phyloP scores from a whole-genome alignment of 2,329 filamentous ascomycete species.

The Ambrosiella beaveri region DNA sequence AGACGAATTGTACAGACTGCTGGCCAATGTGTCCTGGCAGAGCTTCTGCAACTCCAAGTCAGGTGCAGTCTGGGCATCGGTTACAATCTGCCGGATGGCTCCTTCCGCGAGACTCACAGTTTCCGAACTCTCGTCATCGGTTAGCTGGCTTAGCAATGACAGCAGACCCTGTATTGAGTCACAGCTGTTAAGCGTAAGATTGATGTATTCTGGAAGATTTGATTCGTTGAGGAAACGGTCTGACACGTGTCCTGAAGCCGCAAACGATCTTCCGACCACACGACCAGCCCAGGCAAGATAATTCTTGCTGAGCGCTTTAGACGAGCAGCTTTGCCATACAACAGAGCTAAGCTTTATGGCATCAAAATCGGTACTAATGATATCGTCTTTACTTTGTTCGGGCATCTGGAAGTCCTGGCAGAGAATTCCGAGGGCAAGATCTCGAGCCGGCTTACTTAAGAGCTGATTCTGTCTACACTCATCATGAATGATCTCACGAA shows the following conservation, averaged over 20 bases:
- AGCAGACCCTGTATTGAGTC: conserved; percentile 48
- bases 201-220: conserved; percentile 32
- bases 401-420: conserved; percentile 55
- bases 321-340: conserved; percentile 60
- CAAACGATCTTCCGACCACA: conserved; percentile 69
- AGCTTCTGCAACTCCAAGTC: conserved; percentile 32
- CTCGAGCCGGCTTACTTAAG: conserved; percentile 51
- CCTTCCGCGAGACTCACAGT: conserved; percentile 44
- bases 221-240: conserved; percentile 43
- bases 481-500: conserved; percentile 67
- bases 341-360: conserved; percentile 45
- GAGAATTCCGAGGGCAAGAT: conserved; percentile 54
- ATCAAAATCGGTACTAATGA: conserved; percentile 49
- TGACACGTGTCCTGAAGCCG: conserved; percentile 52
- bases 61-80: conserved; percentile 30
- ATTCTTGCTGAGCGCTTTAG: conserved; percentile 42
- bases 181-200: conserved; percentile 26
- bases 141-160: conserved; percentile 41
- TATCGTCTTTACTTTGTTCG: conserved; percentile 29
- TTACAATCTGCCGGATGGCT: conserved; percentile 38
- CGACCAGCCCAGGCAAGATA: conserved; percentile 76
- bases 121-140: conserved; percentile 37
- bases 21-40: conserved; percentile 34
- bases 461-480: conserved; percentile 43
- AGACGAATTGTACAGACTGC: conserved; percentile 35